These are phyloP conservation scores for Capronia epimyces DNA, from an alignment of 2,329 filamentous ascomycete species.

Conservation along the genomic window DNA sequence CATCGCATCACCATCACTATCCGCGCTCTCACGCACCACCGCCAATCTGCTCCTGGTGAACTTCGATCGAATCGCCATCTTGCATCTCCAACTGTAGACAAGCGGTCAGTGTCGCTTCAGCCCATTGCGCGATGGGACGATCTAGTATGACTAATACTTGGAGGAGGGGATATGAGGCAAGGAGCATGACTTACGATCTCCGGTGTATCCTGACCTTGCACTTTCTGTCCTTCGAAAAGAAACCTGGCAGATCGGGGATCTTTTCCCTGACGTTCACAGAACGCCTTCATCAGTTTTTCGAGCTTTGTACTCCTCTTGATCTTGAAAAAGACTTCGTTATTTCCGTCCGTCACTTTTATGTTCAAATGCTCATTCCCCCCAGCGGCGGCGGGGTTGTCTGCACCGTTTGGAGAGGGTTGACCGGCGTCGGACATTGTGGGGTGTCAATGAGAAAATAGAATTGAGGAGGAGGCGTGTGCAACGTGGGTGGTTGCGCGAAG, in stretches of 20 bases:
- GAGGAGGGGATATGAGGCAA: background rate
- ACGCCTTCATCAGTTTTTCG: constrained; percentile 97
- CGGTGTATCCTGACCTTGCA: constrained; percentile 82
- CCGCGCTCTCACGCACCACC: constrained; percentile 41
- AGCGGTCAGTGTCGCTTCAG: constrained; percentile 6
- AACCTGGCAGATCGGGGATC: constrained; percentile 78
- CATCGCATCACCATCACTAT: background rate
- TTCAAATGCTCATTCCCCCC: constrained; percentile 76
- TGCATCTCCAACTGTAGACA: constrained; percentile 78
- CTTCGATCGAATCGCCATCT: constrained; percentile 92
- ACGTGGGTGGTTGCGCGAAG: background rate
- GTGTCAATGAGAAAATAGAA: background rate
- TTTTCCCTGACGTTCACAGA: constrained; percentile 95
- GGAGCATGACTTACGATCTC: constrained; percentile 65
- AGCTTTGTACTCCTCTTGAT: constrained; percentile 95
- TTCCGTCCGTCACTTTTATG: constrained; percentile 98
- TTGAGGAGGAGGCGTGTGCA: background rate
- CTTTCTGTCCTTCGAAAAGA: constrained; percentile 90
- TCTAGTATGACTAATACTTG: background rate
- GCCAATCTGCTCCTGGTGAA: constrained; percentile 97
- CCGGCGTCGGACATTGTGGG: constrained; percentile 27
- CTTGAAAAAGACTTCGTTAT: constrained; percentile 99
- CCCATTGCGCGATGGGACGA: too few relatives aligned
- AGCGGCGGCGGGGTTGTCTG: constrained; percentile 26
- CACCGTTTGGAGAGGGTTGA: constrained; percentile 28